Evolutionary conservation across 495 filamentous ascomycete genomes (phyloP), one percentile per base, ranked within the genome.

Genomic region (Penicillium pulvis): DNA sequence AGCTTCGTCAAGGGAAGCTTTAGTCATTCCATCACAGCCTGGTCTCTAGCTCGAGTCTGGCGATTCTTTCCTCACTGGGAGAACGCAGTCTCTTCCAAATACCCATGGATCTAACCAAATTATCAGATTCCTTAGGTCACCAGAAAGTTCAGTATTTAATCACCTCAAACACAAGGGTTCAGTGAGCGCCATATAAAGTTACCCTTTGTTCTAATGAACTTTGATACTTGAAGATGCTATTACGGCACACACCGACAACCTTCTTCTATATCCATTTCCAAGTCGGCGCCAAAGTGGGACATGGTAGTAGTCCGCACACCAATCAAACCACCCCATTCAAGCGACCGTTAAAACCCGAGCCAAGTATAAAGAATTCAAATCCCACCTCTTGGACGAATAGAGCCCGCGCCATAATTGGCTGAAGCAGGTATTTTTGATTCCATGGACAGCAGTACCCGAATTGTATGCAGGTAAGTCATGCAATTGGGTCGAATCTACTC

Each of bases 401-500:
- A 31, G 30, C 20, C 9, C 16, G 1, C 24, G 20, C 31, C 6
- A 12, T 55, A 5, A 61, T 61, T 53, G 54, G 49, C 49, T 28
- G 43, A 23, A 23, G 20, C 28, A 41, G 36, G 54, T 61, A 61
- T 44, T 49, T 35, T 31, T 55, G 9, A 36, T 46, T 53, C 59
- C 55, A 55, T 61, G 59, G 58, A 44, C 36, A 41, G 7, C 6
- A 20, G 30, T 26, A 12, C 11, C 48, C 4, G 28, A 31, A 23
- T 17, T 57, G 55, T 51, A 55, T 57, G 39, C 26, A 41, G 19
- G 4, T 4, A 48, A 45, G 42, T 28, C 30, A 30, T 39, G 26
- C 58, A 41, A 67, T 64, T 67, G 64, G 64, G 39, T 28, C 31
- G 7, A 39, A 56, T 61, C 46, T 57, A 59, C 61, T 67, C 60